Base-by-base conservation (phyloP, 202 grass and related monocot species). In the Elaeis oleifera region DNA sequence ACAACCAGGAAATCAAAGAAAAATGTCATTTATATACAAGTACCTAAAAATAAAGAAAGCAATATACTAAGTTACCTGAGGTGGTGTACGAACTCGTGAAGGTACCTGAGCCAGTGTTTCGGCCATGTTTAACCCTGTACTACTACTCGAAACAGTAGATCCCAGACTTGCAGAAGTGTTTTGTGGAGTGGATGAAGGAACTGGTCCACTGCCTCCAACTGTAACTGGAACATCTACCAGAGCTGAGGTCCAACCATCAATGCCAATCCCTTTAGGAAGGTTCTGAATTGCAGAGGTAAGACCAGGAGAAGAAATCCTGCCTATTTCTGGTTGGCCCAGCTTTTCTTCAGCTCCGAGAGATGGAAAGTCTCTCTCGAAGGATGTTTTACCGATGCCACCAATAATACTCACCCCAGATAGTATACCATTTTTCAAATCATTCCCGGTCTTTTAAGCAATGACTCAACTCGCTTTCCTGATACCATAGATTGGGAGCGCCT, bases 41-140 rank as follows among this genome's bases (percentile, higher is more conserved):
- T 44, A 13, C 3, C 8, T 13, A 13, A 39, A 44, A 39, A 44
- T 13, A 13, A 44, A 44, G 36, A 44, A 44, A 44, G 11, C 36
- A 44, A 44, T 44, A 44, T 6, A 16, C 5, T 53, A 44, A 27
- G 13, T 21, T 49, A 73, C 71, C 71, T 62, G 59, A 27, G 68
- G 56, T 63, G 71, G 4, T 39, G 50, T 73, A 73, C 60, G 27
- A 64, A 5, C 50, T 55, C 39, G 50, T 39, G 60, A 54, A 56
- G 71, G 71, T 18, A 50, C 51, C 29, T 73, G 71, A 23, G 59
- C 60, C 31, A 73, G 52, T 18, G 71, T 54, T 53, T 64, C 59
- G n/a, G 71, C 71, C 71, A 73, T 73, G 28, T 62, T 72, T 62
- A 72, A 54, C 44, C 70, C 70, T 13, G 58, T 23, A 11, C 13